Evolutionary conservation across 2,329 filamentous ascomycete genomes (phyloP).

Genomic region (Fusarium sp.): DNA sequence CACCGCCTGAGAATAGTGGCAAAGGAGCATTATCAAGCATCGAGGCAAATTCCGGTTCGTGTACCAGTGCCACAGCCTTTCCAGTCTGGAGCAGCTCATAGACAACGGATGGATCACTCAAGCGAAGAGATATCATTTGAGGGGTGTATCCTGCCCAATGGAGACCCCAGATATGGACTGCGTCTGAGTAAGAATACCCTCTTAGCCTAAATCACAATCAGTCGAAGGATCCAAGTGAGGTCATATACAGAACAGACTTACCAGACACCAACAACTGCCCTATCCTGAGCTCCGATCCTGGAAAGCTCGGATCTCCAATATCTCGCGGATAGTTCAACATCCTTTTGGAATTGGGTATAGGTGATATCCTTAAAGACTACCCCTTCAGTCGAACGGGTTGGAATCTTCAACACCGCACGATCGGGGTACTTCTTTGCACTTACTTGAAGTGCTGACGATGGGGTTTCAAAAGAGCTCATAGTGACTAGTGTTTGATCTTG

Average conservation of each 20-base stretch:
- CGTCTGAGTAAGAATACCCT: conserved; percentile 28
- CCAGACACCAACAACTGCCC: conserved; percentile 40
- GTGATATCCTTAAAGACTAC: conserved; percentile 23
- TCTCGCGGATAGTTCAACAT: conserved; percentile 21
- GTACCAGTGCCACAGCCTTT: conserved; percentile 25
- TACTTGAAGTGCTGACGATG: neutral
- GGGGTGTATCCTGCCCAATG: conserved; percentile 39
- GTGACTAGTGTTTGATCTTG: neutral
- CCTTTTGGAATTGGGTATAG: conserved; percentile 14
- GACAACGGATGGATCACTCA: conserved; percentile 33
- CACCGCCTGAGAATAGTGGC: neutral
- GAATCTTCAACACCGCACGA: conserved; percentile 27
- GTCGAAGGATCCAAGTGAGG: neutral
- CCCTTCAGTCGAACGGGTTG: neutral
- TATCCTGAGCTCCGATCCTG: neutral
- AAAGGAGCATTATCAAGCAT: conserved; percentile 12
- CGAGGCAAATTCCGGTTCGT: conserved; percentile 6
- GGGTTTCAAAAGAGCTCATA: conserved; percentile 10
- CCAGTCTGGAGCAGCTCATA: conserved; percentile 26
- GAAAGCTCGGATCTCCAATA: conserved; percentile 29
- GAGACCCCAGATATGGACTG: conserved; percentile 34
- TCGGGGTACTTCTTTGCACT: neutral
- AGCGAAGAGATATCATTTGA: conserved; percentile 32
- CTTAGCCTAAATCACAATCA: conserved; percentile 20
- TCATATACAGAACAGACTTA: neutral